phyloP scores from a whole-genome alignment of 345 rosid species.

The Chamaenerion angustifolium region DNA sequence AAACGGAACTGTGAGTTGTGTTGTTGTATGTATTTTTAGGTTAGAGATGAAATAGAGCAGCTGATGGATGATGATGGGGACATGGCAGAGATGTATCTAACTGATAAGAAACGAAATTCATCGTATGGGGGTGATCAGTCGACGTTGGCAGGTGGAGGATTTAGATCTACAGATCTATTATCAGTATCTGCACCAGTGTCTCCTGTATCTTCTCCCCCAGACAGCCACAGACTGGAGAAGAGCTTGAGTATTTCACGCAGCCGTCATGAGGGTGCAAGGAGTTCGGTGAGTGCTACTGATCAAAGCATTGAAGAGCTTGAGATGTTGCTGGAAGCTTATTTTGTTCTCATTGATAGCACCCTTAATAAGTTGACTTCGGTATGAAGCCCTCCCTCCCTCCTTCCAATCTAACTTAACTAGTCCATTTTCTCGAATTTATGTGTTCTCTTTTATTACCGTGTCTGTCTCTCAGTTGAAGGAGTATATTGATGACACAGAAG shows the following conservation, averaged over 20 bases:
- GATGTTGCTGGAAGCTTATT: conserved; percentile 98
- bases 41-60: conserved; percentile 97
- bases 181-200: conserved; percentile 91
- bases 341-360: conserved; percentile 93
- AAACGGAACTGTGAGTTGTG: conserved; percentile 4
- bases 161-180: conserved; percentile 49
- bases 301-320: conserved; percentile 78
- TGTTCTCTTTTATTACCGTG: conserved; percentile 2
- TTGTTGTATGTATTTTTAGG: conserved; percentile 19
- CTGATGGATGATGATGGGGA: conserved; percentile 99
- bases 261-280: conserved; percentile 79
- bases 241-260: conserved; percentile 86
- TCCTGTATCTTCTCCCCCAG: conserved; percentile 86
- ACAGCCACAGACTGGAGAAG: conserved; percentile 65
- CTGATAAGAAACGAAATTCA: conserved; percentile 80
- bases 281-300: conserved; percentile 57
- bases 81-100: conserved; percentile 99
- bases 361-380: conserved; percentile 95
- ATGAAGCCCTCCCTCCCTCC: conserved; percentile 9
- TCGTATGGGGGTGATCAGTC: no score
- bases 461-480: conserved; percentile 67
- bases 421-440: neutral
- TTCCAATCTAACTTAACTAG: neutral
- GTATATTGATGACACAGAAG: conserved; percentile 94
- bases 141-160: conserved; percentile 27